Evolutionary conservation across 371 early-diverging fungal species (phyloP).

Genomic region (Coemansia sp.): DNA sequence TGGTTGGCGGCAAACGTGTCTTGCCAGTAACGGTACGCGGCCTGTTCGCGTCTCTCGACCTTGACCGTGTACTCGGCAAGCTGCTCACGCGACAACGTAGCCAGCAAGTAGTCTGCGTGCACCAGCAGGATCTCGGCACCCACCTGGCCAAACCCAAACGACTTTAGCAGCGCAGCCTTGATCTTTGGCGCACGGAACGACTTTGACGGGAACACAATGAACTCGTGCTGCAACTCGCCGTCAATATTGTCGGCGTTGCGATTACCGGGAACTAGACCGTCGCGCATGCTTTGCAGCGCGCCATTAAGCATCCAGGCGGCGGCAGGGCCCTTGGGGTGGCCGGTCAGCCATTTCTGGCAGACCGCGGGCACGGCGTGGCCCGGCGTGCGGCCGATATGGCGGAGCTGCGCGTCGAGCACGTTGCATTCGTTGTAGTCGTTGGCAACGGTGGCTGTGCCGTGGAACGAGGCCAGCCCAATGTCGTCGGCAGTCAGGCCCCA

Average conservation of each 20-base stretch:
- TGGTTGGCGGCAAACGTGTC: conserved; percentile 80
- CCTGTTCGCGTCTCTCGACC: conserved; percentile 68
- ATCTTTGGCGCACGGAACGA: conserved; percentile 84
- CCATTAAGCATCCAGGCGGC: conserved; percentile 98
- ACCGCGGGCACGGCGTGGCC: conserved; percentile 82
- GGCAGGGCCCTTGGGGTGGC: conserved; percentile 96
- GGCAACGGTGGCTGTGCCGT: conserved; percentile 94
- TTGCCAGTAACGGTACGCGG: conserved; percentile 88
- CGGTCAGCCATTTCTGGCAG: conserved; percentile 93
- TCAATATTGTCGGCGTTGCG: conserved; percentile 94
- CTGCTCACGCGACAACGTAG: conserved; percentile 67
- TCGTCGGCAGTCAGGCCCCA: conserved; percentile 92
- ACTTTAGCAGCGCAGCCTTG: conserved; percentile 91
- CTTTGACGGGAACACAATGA: conserved; percentile 80
- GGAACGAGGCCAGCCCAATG: conserved; percentile 94
- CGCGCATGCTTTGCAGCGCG: conserved; percentile 80
- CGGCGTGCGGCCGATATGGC: conserved; percentile 84
- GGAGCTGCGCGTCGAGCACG: conserved; percentile 84
- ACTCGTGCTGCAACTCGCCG: conserved; percentile 70
- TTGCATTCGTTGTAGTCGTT: conserved; percentile 96
- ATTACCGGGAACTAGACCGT: conserved; percentile 92
- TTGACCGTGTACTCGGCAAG: conserved; percentile 70
- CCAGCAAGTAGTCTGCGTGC: conserved; percentile 88
- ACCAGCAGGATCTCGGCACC: conserved; percentile 90
- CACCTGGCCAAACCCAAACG: conserved; percentile 95